A percentile compares a stretch with the other conserved stretches of the same genome.
Evolutionary conservation across 352 stramenopile genomes (phyloP).

Genomic region (Phytophthora citrophthora): DNA sequence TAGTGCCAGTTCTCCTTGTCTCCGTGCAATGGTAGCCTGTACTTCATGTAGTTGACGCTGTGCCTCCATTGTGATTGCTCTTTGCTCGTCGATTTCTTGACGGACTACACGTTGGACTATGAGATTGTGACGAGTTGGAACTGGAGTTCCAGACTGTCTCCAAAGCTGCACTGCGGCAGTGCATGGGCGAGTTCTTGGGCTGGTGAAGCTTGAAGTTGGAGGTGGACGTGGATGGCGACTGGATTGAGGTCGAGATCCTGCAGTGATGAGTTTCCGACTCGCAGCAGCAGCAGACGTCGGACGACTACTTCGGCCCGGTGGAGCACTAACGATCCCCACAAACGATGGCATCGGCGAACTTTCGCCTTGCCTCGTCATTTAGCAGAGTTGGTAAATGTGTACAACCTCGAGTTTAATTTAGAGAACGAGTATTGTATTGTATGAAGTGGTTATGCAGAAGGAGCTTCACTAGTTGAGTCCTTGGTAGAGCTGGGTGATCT

Average conservation of each 20-base stretch:
- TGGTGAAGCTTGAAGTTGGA: conserved; percentile 3
- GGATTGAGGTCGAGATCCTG: conserved; percentile 6
- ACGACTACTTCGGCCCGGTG: conserved; percentile 14
- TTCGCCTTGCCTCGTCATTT: conserved; percentile 22
- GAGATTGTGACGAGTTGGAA: conserved; percentile 10
- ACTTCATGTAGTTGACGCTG: conserved; percentile 56
- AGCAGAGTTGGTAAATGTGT: no score
- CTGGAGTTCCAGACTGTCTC: conserved; percentile 22
- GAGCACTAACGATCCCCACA: conserved; percentile 5
- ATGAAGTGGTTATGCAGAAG: no score
- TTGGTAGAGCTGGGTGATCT: conserved; percentile 60
- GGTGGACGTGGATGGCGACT: conserved; percentile 21
- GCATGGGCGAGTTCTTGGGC: conserved; percentile 24
- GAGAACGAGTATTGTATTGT: neutral
- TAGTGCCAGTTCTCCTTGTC: conserved; percentile 45
- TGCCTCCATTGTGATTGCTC: conserved; percentile 46
- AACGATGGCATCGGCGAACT: conserved; percentile 16
- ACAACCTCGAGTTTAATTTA: no score
- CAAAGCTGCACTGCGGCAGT: conserved; percentile 20
- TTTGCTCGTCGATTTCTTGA: conserved; percentile 67
- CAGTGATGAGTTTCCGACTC: conserved; percentile 35
- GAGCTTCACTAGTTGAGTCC: conserved; percentile 20
- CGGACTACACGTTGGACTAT: conserved; percentile 52
- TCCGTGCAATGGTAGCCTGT: conserved; percentile 36
- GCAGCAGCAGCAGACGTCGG: conserved; percentile 31